Base-by-base conservation (phyloP, 441 rosid species). In the Geranium incanum region DNA sequence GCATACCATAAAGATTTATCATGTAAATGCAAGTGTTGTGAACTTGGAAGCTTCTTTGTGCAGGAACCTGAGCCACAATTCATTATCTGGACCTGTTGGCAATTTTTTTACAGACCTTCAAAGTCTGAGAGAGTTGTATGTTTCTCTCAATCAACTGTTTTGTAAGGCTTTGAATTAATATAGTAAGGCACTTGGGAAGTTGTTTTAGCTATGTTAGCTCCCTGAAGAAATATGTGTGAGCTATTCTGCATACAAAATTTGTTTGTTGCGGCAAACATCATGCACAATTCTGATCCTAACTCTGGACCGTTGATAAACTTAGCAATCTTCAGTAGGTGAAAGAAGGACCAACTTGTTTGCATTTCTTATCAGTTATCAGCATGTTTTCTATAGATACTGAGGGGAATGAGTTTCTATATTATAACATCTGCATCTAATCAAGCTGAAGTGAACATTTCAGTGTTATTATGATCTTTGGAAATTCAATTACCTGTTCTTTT, bases 11-110 rank as follows among this genome's bases (percentile, higher is more conserved):
- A 67, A 11, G 38, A 71, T n/a, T 70, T 68, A 67, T 59, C 19
- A 68, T 70, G 3, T 28, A 68, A 18, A 23, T 68, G 69, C 65
- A 45, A 48, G 59, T 2, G 64, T 74, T 62, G 12, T 70, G 55
- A 79, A 18, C 57, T 71, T 67, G 67, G 68, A 68, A 5, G 38
- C 78, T 37, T 73, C 19, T 23, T 69, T 57, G 74, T 81, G 73
- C 84, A 95, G 99, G 86, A 95, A 95, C 79, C 77, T 95, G 78
- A 92, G 97, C 86, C 94, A 84, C 84, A 95, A 95, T 69, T 71
- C 72, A n/a, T 79, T 95, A 67, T 82, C 89, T 66, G 98, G 98
- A 84, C 87, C 96, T 23, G 77, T 95, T 81, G 99, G 98, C 77
- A 82, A 89, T 77, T 93, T 91, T 81, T 95, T 95, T 75, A 71